These are phyloP conservation scores for Sergeia podlipaevii DNA, from an alignment of 208 protist species.

Conservation along the genomic window DNA sequence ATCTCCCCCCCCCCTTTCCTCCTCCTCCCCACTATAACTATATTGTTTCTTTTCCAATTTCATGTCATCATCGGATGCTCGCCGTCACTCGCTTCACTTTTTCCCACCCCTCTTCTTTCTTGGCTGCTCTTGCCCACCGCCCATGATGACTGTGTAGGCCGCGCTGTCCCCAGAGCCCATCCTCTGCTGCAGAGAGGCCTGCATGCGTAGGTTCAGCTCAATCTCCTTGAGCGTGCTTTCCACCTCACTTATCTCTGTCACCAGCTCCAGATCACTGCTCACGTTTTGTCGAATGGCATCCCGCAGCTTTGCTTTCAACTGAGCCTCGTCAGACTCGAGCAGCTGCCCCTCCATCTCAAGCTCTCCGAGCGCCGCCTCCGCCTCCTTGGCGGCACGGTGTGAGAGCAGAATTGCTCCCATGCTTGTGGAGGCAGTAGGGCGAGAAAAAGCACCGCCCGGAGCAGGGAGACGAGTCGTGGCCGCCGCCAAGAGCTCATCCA, in stretches of 20 bases:
- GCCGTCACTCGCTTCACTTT: not conserved
- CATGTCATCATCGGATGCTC: not conserved
- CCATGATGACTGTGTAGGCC: slow-evolving; percentile 27
- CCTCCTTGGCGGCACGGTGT: too few species aligned
- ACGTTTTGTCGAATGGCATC: slow-evolving; percentile 38
- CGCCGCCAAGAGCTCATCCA: not conserved
- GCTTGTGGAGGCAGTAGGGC: not conserved
- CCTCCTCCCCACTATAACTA: too few species aligned
- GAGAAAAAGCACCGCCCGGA: not conserved
- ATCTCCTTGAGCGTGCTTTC: slow-evolving; percentile 64
- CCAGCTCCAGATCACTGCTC: slow-evolving; percentile 22
- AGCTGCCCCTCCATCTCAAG: slow-evolving; percentile 16
- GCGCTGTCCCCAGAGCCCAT: slow-evolving; percentile 25
- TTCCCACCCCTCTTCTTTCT: not conserved
- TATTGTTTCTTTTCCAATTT: too few species aligned
- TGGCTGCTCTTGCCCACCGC: slow-evolving; percentile 7
- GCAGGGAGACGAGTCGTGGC: not conserved
- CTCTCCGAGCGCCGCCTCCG: not conserved
- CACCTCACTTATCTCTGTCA: slow-evolving; percentile 39
- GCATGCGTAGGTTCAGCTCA: slow-evolving; percentile 44
- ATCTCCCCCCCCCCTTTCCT: too few species aligned
- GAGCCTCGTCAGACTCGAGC: slow-evolving; percentile 14
- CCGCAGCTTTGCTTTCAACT: slow-evolving; percentile 8
- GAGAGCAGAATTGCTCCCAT: not conserved
- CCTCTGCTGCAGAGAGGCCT: slow-evolving; percentile 21